Evolutionary conservation across 2,329 filamentous ascomycete species (phyloP).

Genomic region (Fusarium austroafricanum): DNA sequence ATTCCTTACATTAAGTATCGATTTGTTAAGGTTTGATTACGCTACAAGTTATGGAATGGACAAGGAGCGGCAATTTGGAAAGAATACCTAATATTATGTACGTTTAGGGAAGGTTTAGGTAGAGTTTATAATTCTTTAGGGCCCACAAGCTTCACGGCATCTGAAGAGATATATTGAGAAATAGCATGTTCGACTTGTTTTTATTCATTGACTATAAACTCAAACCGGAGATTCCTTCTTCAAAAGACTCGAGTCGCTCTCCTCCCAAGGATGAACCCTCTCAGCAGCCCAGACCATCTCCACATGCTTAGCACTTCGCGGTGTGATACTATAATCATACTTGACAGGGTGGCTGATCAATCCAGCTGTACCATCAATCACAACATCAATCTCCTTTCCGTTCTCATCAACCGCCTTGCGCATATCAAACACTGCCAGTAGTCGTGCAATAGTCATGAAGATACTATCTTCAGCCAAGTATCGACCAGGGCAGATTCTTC

Average conservation of each 20-base stretch:
- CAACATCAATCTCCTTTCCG: slow-evolving; percentile 33
- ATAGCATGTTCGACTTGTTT: no score
- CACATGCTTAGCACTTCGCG: slow-evolving; percentile 30
- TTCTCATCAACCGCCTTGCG: slow-evolving; percentile 37
- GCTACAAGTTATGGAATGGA: no score
- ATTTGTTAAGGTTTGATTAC: slow-evolving; percentile 17
- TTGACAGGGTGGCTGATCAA: slow-evolving; percentile 30
- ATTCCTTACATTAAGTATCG: slow-evolving; percentile 36
- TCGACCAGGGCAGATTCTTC: slow-evolving; percentile 52
- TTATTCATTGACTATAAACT: not conserved
- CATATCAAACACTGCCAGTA: slow-evolving; percentile 60
- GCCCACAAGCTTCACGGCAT: no score
- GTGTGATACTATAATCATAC: slow-evolving; percentile 35
- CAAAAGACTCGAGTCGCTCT: slow-evolving; percentile 30
- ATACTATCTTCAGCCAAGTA: slow-evolving; percentile 49
- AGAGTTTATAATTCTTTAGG: no score
- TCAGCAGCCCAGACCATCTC: slow-evolving; percentile 36
- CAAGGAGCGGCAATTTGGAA: no score
- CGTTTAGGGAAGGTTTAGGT: no score
- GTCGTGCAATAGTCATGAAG: slow-evolving; percentile 53
- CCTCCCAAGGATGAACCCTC: slow-evolving; percentile 42
- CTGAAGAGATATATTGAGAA: no score
- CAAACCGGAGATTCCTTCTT: slow-evolving; percentile 7
- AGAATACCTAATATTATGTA: no score
- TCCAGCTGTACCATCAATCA: slow-evolving; percentile 30